Evolutionary conservation across 140 eudicot genomes (phyloP).

Genomic region (Flaveria floridana): DNA sequence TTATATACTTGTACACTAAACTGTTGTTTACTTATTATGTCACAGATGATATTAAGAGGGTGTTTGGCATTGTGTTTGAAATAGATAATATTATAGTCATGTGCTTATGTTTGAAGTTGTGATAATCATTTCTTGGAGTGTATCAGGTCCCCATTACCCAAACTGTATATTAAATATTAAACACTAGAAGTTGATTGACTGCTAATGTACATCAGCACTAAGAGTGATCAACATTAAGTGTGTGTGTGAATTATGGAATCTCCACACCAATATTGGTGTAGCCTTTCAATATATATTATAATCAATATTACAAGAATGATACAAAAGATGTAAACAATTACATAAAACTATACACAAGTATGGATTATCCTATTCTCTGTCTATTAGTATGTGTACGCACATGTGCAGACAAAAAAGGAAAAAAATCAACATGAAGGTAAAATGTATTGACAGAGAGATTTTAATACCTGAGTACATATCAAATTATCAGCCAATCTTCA

Average conservation of each 20-base stretch:
- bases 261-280: too few relatives aligned
- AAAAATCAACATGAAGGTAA: neutral
- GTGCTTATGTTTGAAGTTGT: neutral
- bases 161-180: too few relatives aligned
- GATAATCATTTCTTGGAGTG: too few relatives aligned
- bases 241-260: too few relatives aligned
- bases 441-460: conserved; percentile 1
- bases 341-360: neutral
- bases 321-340: too few relatives aligned
- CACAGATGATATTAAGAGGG: conserved; percentile 6
- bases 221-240: neutral
- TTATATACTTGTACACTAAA: conserved; percentile 20
- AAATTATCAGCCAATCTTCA: neutral
- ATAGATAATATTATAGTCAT: neutral
- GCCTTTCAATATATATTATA: too few relatives aligned
- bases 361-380: too few relatives aligned
- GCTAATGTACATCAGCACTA: neutral
- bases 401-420: too few relatives aligned
- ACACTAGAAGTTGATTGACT: neutral
- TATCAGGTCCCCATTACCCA: too few relatives aligned
- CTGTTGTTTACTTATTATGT: neutral
- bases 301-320: too few relatives aligned
- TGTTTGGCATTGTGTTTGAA: neutral
- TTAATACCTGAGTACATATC: conserved; percentile 1
- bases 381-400: too few relatives aligned